These are phyloP conservation scores for Stygiomarasmius scandens DNA, from an alignment of 1,284 basidiomycete genomes.

Conservation along the genomic window DNA sequence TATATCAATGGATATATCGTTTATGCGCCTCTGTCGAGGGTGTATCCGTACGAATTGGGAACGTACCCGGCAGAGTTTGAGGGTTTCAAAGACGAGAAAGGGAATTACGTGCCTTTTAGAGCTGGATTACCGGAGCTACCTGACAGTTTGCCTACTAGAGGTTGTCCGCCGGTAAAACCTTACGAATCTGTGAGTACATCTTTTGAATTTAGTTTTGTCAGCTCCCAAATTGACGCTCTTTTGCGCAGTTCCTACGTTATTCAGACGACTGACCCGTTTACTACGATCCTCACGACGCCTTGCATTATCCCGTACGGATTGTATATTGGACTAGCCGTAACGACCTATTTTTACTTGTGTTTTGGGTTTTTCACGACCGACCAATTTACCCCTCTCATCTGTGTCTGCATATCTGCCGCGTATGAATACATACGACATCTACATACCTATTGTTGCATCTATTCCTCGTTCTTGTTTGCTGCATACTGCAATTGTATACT, in stretches of 20 bases:
- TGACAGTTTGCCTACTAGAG: slow-evolving; percentile 56
- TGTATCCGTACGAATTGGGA: slow-evolving; percentile 12
- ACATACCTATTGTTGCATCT: too few species aligned
- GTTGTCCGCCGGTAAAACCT: slow-evolving; percentile 52
- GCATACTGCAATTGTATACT: too few species aligned
- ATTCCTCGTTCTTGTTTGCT: too few species aligned
- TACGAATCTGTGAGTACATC: slow-evolving; percentile 54
- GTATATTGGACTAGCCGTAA: too few species aligned
- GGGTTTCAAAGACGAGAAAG: slow-evolving; percentile 21
- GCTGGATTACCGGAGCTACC: slow-evolving; percentile 54
- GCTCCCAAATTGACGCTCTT: slow-evolving; percentile 7
- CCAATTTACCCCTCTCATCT: too few species aligned
- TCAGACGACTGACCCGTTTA: too few species aligned
- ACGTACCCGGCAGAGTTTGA: slow-evolving; percentile 7
- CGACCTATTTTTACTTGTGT: too few species aligned
- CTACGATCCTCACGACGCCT: too few species aligned
- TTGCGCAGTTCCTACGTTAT: slow-evolving; percentile 31
- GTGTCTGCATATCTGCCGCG: too few species aligned
- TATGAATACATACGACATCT: too few species aligned
- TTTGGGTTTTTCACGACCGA: too few species aligned
- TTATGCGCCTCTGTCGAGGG: slow-evolving; percentile 10
- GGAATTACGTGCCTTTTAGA: slow-evolving; percentile 41
- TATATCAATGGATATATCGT: slow-evolving; percentile 11
- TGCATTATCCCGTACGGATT: too few species aligned
- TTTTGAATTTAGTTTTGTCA: slow-evolving; percentile 1